Base-by-base conservation (phyloP, 352 stramenopile species). In the Pythium myriotylum region DNA sequence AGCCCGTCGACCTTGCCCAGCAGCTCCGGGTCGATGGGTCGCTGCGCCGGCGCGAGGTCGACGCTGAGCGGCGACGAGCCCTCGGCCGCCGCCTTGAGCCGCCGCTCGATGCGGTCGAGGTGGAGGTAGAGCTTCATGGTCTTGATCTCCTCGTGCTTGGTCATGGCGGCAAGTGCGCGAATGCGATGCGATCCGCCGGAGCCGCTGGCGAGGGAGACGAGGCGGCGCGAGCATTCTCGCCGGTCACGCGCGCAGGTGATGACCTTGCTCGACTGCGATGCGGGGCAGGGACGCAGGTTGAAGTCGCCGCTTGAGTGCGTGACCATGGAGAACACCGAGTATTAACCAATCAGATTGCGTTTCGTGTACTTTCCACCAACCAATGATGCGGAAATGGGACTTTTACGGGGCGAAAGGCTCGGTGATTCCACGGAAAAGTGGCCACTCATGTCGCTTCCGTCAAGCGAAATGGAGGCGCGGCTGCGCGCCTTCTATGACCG, bases 91-190 rank as follows among this genome's bases (percentile, higher is more conserved):
- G 55, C 55, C n/a, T 46, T 26, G 46, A 95, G 70, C 17, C 85
- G 81, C 46, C 76, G 84, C 66, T 92, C 73, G 59, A 95, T 89
- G 39, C 86, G 84, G 26, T 93, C 84, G 42, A 95, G 47, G 49
- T 91, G 77, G 41, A 74, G 75, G 66, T 95, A 94, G 17, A 94
- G 73, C 77, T 95, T 91, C 83, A 95, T 94, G 46, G 86, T 91
- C 74, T 95, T 95, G 74, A 95, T 95, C 53, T 86, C 75, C 12
- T 81, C 61, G 27, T 85, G 55, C 53, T 76, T 71, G 54, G 52
- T 54, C 48, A 42, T 67, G 14, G 33, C 49, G 35, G 48, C 35
- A 39, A 33, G 20, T 32, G 13, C 5, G 24, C n/a, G n/a, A 49
- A 43, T 43, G 17, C 5, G 14, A 40, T 40, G 33, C n/a, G 29